Conservation (phyloP, 208 protist genomes). For the Angomonas deanei region DNA sequence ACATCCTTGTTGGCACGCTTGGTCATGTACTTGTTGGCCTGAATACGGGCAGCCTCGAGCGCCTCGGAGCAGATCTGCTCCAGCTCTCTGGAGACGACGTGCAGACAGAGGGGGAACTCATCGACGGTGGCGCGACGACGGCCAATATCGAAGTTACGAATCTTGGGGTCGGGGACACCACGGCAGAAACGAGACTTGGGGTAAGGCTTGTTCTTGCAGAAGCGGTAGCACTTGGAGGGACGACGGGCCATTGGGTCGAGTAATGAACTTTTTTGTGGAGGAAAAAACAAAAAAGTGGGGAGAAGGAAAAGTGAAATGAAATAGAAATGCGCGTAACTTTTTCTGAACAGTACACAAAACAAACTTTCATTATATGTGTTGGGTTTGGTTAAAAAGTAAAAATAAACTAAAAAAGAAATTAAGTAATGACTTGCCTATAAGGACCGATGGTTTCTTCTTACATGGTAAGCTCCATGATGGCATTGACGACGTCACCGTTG, state of each 20-base stretch:
- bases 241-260: constrained; percentile 36
- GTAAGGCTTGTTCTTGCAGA: constrained; percentile 66
- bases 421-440: background rate
- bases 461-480: constrained; percentile 84
- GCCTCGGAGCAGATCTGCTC: constrained; percentile 98
- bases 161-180: constrained; percentile 87
- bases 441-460: constrained; percentile 19
- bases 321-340: background rate
- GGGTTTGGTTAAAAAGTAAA: background rate
- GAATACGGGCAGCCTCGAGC: constrained; percentile 99
- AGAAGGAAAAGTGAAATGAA: constrained; percentile 9
- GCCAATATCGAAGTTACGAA: constrained; percentile 98
- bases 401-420: background rate
- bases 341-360: background rate
- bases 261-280: background rate
- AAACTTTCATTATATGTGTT: background rate
- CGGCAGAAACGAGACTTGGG: constrained; percentile 94
- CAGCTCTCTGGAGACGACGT: constrained; percentile 97
- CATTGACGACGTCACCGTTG: constrained; percentile 84
- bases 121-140: constrained; percentile 90
- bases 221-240: constrained; percentile 47
- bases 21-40: constrained; percentile 99
- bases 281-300: constrained; percentile 12
- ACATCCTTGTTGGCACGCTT: constrained; percentile 96
- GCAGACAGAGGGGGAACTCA: constrained; percentile 97